Conservation (phyloP, 352 stramenopile species). For the Elongisporangium anandrum region DNA sequence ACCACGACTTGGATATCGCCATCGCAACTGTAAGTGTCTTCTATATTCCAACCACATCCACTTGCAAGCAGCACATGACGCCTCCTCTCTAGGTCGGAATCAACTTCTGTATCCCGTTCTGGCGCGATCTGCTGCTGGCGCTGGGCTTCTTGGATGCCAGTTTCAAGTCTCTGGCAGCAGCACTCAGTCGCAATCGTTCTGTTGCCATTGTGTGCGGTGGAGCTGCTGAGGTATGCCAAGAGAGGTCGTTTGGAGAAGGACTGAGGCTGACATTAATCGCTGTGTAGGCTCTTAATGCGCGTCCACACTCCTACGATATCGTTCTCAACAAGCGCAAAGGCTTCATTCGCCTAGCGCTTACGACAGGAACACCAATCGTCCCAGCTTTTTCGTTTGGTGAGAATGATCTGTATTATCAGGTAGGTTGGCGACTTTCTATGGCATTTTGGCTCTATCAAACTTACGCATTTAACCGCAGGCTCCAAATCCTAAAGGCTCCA, state of each 20-base stretch:
- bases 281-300: conserved; percentile 33
- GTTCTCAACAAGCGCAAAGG: conserved; percentile 66
- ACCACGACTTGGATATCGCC: conserved; percentile 33
- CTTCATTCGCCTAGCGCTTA: conserved; percentile 56
- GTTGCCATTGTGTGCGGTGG: conserved; percentile 36
- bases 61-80: neutral
- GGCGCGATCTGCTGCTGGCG: conserved; percentile 41
- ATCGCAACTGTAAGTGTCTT: conserved; percentile 36
- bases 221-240: conserved; percentile 26
- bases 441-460: neutral
- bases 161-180: conserved; percentile 28
- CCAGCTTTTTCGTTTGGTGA: conserved; percentile 73
- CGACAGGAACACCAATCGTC: conserved; percentile 47
- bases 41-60: neutral
- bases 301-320: conserved; percentile 38
- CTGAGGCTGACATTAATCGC: neutral
- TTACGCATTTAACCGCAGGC: conserved; percentile 13
- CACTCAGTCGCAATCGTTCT: conserved; percentile 24
- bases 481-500: conserved; percentile 32
- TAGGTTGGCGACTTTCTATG: neutral
- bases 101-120: conserved; percentile 52
- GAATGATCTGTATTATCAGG: conserved; percentile 47
- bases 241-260: neutral
- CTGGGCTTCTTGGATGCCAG: conserved; percentile 51
- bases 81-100: conserved; percentile 22